Conservation (phyloP, 2,329 filamentous ascomycete genomes). For the Venturia carpophila region DNA sequence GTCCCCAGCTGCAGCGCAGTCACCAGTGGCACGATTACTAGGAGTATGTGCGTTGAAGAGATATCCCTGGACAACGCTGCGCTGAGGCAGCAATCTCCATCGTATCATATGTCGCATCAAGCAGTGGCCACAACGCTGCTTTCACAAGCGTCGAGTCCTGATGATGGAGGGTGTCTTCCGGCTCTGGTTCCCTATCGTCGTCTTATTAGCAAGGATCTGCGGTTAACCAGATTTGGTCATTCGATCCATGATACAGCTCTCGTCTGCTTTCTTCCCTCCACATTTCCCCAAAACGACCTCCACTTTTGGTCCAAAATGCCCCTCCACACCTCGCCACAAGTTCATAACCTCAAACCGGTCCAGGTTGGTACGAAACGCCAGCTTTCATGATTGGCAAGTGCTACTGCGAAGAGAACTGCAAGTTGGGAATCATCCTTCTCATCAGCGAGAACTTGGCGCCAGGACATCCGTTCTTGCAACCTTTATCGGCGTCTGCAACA, state of each 20-base stretch:
- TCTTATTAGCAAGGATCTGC: constrained; percentile 1
- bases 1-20: background rate
- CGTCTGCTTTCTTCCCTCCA: constrained; percentile 8
- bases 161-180: background rate
- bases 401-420: background rate
- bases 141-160: background rate
- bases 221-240: constrained; percentile 15
- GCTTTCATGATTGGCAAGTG: background rate
- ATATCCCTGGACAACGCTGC: background rate
- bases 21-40: constrained; percentile 2
- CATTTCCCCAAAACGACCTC: constrained; percentile 5
- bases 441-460: background rate
- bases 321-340: constrained; percentile 17
- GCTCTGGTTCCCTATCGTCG: constrained; percentile 10
- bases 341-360: constrained; percentile 6
- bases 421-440: background rate
- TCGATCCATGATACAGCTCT: constrained; percentile 10
- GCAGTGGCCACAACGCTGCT: constrained; percentile 2
- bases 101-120: constrained; percentile 9
- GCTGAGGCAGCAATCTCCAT: constrained; percentile 2
- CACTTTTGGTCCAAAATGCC: constrained; percentile 15
- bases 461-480: background rate
- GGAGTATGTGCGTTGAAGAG: too few relatives aligned
- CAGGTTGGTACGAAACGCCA: background rate
- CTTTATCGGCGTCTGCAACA: background rate